phyloP scores from a whole-genome alignment of 805 yeast species.

The Kuraishia capsulata region DNA sequence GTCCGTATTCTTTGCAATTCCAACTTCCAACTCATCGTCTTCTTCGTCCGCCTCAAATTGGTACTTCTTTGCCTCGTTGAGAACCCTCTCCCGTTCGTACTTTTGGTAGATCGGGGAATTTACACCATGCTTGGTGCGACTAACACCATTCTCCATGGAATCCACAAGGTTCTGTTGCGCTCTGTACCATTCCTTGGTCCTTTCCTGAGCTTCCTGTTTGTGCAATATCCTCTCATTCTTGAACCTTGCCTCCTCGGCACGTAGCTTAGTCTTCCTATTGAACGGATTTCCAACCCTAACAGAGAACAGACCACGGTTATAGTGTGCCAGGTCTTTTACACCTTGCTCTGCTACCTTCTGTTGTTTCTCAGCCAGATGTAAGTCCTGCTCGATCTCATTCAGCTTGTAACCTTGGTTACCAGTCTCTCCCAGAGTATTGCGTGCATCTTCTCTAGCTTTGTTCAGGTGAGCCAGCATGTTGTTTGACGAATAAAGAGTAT shows the following conservation, averaged over 20 bases:
- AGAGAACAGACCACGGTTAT: conserved; percentile 74
- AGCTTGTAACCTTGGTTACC: conserved; percentile 91
- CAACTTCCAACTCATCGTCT: conserved; percentile 88
- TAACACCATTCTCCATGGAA: conserved; percentile 22
- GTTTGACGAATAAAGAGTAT: conserved; percentile 76
- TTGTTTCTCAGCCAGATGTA: conserved; percentile 73
- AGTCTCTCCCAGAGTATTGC: conserved; percentile 81
- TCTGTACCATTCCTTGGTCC: conserved; percentile 16
- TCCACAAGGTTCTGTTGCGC: conserved; percentile 17
- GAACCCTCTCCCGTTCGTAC: conserved; percentile 41
- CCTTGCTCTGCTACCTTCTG: conserved; percentile 75
- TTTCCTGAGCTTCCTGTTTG: conserved; percentile 48
- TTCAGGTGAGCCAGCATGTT: conserved; percentile 68
- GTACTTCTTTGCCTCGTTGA: conserved; percentile 56
- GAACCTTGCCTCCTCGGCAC: conserved; percentile 64
- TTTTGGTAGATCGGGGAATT: conserved; percentile 26
- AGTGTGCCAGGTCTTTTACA: conserved; percentile 67
- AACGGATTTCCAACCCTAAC: conserved; percentile 83
- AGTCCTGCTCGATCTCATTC: conserved; percentile 68
- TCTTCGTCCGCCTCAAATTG: conserved; percentile 87
- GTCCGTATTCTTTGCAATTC: conserved; percentile 74
- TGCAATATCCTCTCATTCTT: conserved; percentile 54
- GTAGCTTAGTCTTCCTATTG: conserved; percentile 67
- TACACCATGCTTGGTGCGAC: conserved; percentile 17
- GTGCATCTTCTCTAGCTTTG: conserved; percentile 65